Evolutionary conservation across 345 rosid species (phyloP).

Genomic region (Corchorus capsularis): DNA sequence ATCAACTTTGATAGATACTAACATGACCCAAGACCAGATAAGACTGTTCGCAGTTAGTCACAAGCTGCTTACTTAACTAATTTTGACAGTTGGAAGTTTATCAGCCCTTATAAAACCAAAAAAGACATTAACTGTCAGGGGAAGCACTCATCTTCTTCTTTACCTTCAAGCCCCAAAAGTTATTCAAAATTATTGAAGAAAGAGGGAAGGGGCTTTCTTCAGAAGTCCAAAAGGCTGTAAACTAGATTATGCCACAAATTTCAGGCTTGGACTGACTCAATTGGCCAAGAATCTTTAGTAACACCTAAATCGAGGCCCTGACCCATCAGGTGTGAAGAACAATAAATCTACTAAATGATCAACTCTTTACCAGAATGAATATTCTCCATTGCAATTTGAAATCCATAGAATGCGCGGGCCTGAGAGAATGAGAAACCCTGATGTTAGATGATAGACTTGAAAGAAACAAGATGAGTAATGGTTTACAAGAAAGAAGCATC

Average conservation of each 20-base stretch:
- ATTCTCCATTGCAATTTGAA: conserved; percentile 96
- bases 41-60: no score
- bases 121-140: neutral
- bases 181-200: neutral
- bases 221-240: conserved; percentile 1
- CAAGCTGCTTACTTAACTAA: no score
- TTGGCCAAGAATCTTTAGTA: conserved; percentile 9
- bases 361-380: conserved; percentile 87
- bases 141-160: neutral
- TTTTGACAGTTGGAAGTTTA: no score
- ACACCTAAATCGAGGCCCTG: no score
- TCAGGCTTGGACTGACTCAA: no score
- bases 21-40: neutral
- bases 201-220: neutral
- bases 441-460: conserved; percentile 26
- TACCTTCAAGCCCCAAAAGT: neutral
- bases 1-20: conserved; percentile 5
- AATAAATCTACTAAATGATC: no score
- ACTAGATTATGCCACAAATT: conserved; percentile 1
- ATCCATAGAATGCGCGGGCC: conserved; percentile 94
- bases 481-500: conserved; percentile 3
- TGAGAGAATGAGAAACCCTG: conserved; percentile 32
- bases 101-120: no score
- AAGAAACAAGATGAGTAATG: conserved; percentile 5
- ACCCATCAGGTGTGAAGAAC: no score